Evolutionary conservation across 805 yeast genomes (phyloP), one percentile per base, ranked within the genome.

Genomic region (Zygosaccharomyces rouxii): DNA sequence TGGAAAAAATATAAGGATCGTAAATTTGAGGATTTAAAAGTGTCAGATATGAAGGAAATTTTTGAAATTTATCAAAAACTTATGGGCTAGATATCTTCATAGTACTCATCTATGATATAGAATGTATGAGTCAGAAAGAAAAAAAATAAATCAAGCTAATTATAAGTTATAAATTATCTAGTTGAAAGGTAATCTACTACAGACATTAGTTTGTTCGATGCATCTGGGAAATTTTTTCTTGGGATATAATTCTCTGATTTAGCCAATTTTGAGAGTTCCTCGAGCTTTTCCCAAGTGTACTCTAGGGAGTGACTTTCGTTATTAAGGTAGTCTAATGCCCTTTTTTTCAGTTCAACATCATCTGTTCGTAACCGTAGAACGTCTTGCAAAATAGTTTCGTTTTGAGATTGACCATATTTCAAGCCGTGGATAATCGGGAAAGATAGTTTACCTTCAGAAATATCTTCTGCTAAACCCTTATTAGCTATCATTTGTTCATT

Each of bases 361-460:
- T 63, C 57, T 0, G 89, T 80, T 39, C 74, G 75, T 55, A 75
- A 71, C 49, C 71, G 72, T 47, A 84, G 63, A n/a, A 82, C 80
- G 41, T 74, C 72, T 46, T 74, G 52, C 9, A 82, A 49, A 14
- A 47, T 21, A n/a, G 52, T 60, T 45, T 74, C 75, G 47, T 69
- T 65, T 44, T 73, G 71, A 1, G 57, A 52, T 1, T 58, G 51
- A 42, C 71, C 71, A 30, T 61, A 57, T 16, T 70, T 59, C 2
- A 84, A 66, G 3, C 83, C 75, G 64, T 88, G 94, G 14, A 90
- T 76, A 2, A 90, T 80, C 0, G 97, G 97, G 53, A 87, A 85
- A 0, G 96, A 87, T 51, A 85, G 79, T 66, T 89, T 90, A 0
- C 97, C 97, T 63, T 90, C 97, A 0, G 89, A 80, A 26, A 90